phyloP scores from a whole-genome alignment of 73 alveolate genomes.

The Paramecium sonneborni region DNA sequence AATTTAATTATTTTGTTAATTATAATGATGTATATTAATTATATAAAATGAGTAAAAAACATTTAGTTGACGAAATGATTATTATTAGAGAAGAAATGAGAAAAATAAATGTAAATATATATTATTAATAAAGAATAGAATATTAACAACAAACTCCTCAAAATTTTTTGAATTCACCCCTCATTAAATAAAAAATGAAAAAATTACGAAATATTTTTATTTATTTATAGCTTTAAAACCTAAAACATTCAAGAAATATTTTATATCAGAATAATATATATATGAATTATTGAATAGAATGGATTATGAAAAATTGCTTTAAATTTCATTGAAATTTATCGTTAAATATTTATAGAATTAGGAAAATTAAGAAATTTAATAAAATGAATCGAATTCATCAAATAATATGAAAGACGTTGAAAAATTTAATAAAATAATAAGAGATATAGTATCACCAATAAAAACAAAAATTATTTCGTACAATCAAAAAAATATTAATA shows the following conservation, averaged over 20 bases:
- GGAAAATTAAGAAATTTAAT: not conserved
- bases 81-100: not conserved
- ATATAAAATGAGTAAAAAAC: not conserved
- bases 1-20: no score
- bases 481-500: not conserved
- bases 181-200: not conserved
- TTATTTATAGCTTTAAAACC: not conserved
- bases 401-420: not conserved
- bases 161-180: not conserved
- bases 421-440: not conserved
- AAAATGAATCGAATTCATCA: not conserved
- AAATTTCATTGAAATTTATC: not conserved
- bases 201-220: not conserved
- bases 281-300: not conserved
- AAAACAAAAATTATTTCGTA: not conserved
- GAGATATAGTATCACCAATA: not conserved
- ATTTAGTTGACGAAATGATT: conserved; percentile 17
- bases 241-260: not conserved
- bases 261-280: not conserved
- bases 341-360: not conserved
- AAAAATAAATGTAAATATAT: not conserved
- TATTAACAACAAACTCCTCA: not conserved
- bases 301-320: not conserved
- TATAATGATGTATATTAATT: not conserved
- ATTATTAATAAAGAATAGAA: not conserved